These are phyloP conservation scores for Leccinum longicurvipes DNA, from an alignment of 768 basidiomycete species.

Conservation along the genomic window DNA sequence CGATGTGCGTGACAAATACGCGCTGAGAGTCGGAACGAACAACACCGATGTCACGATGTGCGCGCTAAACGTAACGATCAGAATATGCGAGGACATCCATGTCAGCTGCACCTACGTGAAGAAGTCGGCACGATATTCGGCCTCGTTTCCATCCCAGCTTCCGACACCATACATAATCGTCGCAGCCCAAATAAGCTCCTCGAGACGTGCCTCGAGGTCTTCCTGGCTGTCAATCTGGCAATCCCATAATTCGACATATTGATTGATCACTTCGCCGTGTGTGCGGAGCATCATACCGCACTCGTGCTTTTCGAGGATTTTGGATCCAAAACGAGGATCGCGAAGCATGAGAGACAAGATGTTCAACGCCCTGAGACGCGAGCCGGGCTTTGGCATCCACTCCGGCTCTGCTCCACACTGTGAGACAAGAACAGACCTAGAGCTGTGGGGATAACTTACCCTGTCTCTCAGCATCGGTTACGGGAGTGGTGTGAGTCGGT, in stretches of 20 bases:
- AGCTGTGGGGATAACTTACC: slow-evolving; percentile 1
- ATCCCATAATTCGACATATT: slow-evolving; percentile 47
- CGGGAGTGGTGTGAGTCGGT: slow-evolving; percentile 17
- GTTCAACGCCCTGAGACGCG: slow-evolving; percentile 43
- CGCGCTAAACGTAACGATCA: slow-evolving; percentile 40
- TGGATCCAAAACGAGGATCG: slow-evolving; percentile 38
- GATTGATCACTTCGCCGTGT: slow-evolving; percentile 40
- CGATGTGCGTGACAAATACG: slow-evolving; percentile 53
- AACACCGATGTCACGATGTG: slow-evolving; percentile 68
- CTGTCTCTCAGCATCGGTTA: slow-evolving; percentile 20
- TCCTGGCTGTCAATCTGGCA: slow-evolving; percentile 35
- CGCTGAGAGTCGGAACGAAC: slow-evolving; percentile 54
- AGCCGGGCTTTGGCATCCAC: slow-evolving; percentile 25
- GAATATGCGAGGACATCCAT: neutral
- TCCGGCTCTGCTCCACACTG: slow-evolving; percentile 15
- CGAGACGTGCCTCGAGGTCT: slow-evolving; percentile 49
- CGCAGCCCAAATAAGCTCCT: slow-evolving; percentile 60
- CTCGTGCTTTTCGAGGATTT: slow-evolving; percentile 30
- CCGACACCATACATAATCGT: slow-evolving; percentile 56
- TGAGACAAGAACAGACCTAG: neutral
- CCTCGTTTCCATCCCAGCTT: slow-evolving; percentile 51
- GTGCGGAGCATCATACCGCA: slow-evolving; percentile 35
- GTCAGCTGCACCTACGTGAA: slow-evolving; percentile 47
- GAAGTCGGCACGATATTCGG: slow-evolving; percentile 60
- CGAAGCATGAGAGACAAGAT: slow-evolving; percentile 54